Evolutionary conservation across 352 stramenopile genomes (phyloP), one percentile per base, ranked within the genome.

Genomic region (Globisporangium carolinianum): DNA sequence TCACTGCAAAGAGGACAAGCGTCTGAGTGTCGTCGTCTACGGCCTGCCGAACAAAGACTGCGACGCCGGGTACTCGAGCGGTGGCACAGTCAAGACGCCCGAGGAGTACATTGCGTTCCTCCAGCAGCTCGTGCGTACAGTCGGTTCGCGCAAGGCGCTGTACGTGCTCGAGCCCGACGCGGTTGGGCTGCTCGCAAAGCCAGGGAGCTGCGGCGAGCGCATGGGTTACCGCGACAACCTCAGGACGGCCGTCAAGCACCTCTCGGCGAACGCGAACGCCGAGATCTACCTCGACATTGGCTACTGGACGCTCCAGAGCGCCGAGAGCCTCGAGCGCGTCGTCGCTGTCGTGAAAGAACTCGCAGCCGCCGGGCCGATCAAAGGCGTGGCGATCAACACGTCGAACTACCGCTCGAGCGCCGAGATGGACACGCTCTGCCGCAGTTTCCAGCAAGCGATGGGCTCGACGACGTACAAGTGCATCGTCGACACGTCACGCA

Each of bases 31-130:
- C 48, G 75, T 81, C 85, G 70, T 89, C 47, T 88, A 89, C 67
- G 82, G 79, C 3, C 59, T 91, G 24, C 75, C 79, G 5, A 82
- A 88, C 64, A 89, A 89, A 53, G 79, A 91, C 68, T 91, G 82
- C 50, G 69, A 77, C 6, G 73, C 72, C 0, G 71, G 69, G 41
- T 76, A 81, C 53, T 88, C 75, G 56, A 49, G 66, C 38, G 61
- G 69, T 6, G 73, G 65, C 8, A 67, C 62, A 0, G 67, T 72
- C 47, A 66, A 68, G 17, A 79, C 72, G 51, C 55, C 66, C 0
- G 65, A 43, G 1, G 63, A 86, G 43, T 91, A 91, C 60, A 59
- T 53, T 35, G 41, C 53, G 12, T 91, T 81, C 60, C 51, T 89
- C 32, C 66, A 72, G 12, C 72, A 58, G 36, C 65, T 86, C 15